Evolutionary conservation across 139 green algal genomes (phyloP).

Genomic region (Picocystis salinarum): DNA sequence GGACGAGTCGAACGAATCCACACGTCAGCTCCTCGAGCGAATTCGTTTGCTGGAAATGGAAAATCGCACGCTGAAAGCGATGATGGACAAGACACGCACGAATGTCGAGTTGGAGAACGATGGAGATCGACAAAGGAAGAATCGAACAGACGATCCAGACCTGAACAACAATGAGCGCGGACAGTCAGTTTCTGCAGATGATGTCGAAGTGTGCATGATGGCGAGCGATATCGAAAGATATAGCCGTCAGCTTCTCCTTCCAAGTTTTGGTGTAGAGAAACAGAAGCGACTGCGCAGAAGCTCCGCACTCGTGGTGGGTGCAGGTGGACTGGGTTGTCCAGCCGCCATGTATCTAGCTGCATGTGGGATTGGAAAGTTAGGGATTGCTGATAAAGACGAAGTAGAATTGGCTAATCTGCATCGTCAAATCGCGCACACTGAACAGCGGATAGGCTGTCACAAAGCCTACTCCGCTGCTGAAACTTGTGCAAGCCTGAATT

Average conservation of each 20-base stretch:
- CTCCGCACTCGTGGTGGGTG: slow-evolving; percentile 63
- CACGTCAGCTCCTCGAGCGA: too few relatives aligned
- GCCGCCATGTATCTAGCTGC: slow-evolving; percentile 66
- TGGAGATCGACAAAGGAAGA: too few relatives aligned
- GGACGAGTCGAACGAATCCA: too few relatives aligned
- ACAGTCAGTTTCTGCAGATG: too few relatives aligned
- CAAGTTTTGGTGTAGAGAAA: slow-evolving; percentile 50
- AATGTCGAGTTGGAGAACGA: too few relatives aligned
- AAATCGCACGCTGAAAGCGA: too few relatives aligned
- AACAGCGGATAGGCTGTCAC: slow-evolving; percentile 38
- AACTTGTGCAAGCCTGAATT: slow-evolving; percentile 43
- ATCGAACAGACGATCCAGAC: too few relatives aligned
- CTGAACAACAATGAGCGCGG: too few relatives aligned
- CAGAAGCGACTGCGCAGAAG: slow-evolving; percentile 28
- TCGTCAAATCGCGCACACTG: slow-evolving; percentile 54
- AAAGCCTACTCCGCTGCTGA: slow-evolving; percentile 55
- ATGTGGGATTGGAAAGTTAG: slow-evolving; percentile 53
- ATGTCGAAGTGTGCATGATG: too few relatives aligned
- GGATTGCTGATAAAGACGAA: slow-evolving; percentile 60
- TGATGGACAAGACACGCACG: too few relatives aligned
- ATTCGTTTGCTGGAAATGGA: too few relatives aligned
- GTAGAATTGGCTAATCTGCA: slow-evolving; percentile 81
- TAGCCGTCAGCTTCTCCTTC: slow-evolving; percentile 64
- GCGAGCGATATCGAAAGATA: slow-evolving; percentile 45
- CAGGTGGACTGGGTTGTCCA: slow-evolving; percentile 69